Evolutionary conservation across 805 yeast species (phyloP).

Genomic region (Monosporozyma aerobia): DNA sequence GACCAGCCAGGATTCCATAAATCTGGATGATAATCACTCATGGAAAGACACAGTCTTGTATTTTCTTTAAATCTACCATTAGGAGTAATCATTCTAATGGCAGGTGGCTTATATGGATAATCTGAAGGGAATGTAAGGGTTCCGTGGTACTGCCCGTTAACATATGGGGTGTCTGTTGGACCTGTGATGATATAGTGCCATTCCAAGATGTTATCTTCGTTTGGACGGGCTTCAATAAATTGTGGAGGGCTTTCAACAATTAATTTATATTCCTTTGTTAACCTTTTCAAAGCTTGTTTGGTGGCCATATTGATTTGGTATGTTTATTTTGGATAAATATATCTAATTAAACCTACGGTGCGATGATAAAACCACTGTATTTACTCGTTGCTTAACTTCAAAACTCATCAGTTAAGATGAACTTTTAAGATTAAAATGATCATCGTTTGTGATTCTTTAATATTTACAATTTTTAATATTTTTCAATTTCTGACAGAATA

Average conservation of each 20-base stretch:
- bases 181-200: slow-evolving; percentile 94
- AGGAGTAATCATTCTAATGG: slow-evolving; percentile 83
- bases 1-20: slow-evolving; percentile 97
- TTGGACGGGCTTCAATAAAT: slow-evolving; percentile 73
- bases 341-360: background rate
- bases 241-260: slow-evolving; percentile 79
- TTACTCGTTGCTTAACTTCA: too few relatives aligned
- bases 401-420: too few relatives aligned
- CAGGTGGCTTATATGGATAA: slow-evolving; percentile 87
- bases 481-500: background rate
- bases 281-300: slow-evolving; percentile 37
- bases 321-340: background rate
- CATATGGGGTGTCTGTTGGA: slow-evolving; percentile 83
- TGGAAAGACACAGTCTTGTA: slow-evolving; percentile 76
- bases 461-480: background rate
- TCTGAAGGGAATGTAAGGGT: slow-evolving; percentile 73
- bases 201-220: slow-evolving; percentile 77
- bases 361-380: background rate
- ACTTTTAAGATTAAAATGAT: background rate
- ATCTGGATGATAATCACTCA: slow-evolving; percentile 92
- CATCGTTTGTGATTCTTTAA: background rate
- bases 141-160: slow-evolving; percentile 84
- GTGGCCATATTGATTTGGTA: slow-evolving; percentile 31
- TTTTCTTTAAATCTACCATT: slow-evolving; percentile 79
- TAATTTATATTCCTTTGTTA: slow-evolving; percentile 73